These are phyloP conservation scores for Dryas drummondii DNA, from an alignment of 306 rosid genomes.

Conservation along the genomic window DNA sequence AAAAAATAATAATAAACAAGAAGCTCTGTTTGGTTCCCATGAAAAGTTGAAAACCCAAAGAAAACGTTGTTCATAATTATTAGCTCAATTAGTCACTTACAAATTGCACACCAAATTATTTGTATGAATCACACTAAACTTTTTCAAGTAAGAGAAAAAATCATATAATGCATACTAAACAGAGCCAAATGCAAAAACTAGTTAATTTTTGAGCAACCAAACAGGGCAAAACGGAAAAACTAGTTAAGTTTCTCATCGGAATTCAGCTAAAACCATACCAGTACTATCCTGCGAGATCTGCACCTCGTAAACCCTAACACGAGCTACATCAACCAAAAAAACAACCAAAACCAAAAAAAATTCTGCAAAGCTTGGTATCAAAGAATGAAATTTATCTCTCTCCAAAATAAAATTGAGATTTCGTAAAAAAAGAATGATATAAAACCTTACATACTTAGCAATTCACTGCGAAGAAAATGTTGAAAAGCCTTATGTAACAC, in stretches of 20 bases:
- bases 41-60: neutral
- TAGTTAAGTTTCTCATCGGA: neutral
- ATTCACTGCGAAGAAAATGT: neutral
- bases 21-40: neutral
- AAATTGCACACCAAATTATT: neutral
- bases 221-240: constrained; percentile 3
- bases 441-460: constrained; percentile 11
- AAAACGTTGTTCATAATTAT: neutral
- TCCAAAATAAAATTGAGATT: neutral
- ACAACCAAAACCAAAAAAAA: neutral
- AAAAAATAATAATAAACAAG: too few species aligned
- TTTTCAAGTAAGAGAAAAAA: neutral
- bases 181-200: neutral
- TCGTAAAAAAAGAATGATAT: constrained; percentile 20
- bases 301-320: constrained; percentile 31
- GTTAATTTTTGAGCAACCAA: constrained; percentile 17
- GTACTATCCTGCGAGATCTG: constrained; percentile 12
- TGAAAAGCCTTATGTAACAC: neutral
- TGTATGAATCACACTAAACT: neutral
- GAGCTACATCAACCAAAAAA: constrained; percentile 9
- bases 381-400: neutral
- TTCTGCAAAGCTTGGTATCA: constrained; percentile 10
- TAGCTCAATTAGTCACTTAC: neutral
- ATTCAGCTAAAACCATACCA: constrained; percentile 26
- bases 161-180: neutral